These are phyloP conservation scores for Chytriomyces sp. DNA, from an alignment of 192 early-diverging fungal genomes.

Conservation along the genomic window DNA sequence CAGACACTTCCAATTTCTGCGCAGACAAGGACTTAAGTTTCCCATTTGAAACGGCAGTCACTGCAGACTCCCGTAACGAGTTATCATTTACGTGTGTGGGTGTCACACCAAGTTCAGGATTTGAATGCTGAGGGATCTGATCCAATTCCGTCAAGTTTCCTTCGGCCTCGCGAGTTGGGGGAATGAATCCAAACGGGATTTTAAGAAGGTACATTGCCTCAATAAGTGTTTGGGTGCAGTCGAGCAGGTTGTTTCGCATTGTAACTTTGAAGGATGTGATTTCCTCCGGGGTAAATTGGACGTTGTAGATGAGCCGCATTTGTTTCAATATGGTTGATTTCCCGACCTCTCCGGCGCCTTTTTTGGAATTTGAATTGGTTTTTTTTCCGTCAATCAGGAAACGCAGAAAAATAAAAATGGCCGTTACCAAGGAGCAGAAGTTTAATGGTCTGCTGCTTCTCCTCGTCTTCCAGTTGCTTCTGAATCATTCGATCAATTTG, in stretches of 20 bases:
- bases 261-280: conserved; percentile 33
- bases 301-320: conserved; percentile 48
- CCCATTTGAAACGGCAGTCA: not conserved
- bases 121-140: not conserved
- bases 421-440: conserved; percentile 42
- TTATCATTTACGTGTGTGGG: not conserved
- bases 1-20: not conserved
- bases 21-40: not conserved
- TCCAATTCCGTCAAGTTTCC: not conserved
- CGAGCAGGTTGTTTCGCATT: conserved; percentile 39
- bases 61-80: not conserved
- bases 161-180: not conserved
- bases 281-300: conserved; percentile 37
- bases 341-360: conserved; percentile 48
- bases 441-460: conserved; percentile 25
- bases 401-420: too few relatives aligned
- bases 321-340: conserved; percentile 53
- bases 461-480: conserved; percentile 38
- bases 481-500: conserved; percentile 51
- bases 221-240: conserved; percentile 33
- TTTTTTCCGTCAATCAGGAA: too few relatives aligned
- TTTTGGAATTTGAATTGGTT: too few relatives aligned
- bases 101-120: not conserved
- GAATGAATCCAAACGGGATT: conserved; percentile 28
- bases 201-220: conserved; percentile 38